Percentiles rank a stretch among this genome's conserved stretches.
These are phyloP conservation scores for Daedaleopsis sinensis DNA, from an alignment of 768 basidiomycete species.

Conservation along the genomic window DNA sequence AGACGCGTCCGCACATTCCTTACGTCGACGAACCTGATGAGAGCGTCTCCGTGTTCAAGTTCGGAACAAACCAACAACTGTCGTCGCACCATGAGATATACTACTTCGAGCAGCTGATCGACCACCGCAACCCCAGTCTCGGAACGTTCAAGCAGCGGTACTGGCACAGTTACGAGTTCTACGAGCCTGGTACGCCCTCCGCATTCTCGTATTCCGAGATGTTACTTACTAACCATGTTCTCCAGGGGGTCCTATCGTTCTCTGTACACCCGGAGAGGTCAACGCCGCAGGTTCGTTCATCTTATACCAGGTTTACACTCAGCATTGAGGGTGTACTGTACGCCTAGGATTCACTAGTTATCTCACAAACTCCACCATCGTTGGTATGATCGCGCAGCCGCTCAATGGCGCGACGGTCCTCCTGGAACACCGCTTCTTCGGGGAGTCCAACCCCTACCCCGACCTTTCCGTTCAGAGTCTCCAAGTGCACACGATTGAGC, in stretches of 20 bases:
- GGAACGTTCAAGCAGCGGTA: constrained; percentile 79
- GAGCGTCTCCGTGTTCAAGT: neutral
- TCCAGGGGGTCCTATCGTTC: constrained; percentile 56
- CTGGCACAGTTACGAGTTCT: constrained; percentile 73
- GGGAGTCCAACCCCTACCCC: constrained; percentile 64
- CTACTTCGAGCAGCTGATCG: constrained; percentile 55
- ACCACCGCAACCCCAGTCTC: constrained; percentile 55
- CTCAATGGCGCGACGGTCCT: constrained; percentile 62
- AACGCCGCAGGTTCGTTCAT: constrained; percentile 46
- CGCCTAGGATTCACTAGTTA: constrained; percentile 39
- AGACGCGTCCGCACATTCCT: neutral
- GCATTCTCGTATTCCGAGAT: neutral
- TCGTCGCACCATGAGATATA: constrained; percentile 40
- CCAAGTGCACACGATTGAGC: constrained; percentile 62
- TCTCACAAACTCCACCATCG: constrained; percentile 61
- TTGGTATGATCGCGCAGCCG: constrained; percentile 63
- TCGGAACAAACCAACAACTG: constrained; percentile 7
- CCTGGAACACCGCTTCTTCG: constrained; percentile 76
- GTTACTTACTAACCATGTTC: neutral
- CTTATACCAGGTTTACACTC: neutral
- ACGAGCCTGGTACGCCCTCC: constrained; percentile 41
- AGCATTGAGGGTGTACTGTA: neutral
- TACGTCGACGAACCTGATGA: neutral
- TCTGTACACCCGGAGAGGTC: constrained; percentile 67
- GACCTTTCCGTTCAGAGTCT: constrained; percentile 61